These are phyloP conservation scores for Durio zibethinus DNA, from an alignment of 345 rosid species.

Conservation along the genomic window DNA sequence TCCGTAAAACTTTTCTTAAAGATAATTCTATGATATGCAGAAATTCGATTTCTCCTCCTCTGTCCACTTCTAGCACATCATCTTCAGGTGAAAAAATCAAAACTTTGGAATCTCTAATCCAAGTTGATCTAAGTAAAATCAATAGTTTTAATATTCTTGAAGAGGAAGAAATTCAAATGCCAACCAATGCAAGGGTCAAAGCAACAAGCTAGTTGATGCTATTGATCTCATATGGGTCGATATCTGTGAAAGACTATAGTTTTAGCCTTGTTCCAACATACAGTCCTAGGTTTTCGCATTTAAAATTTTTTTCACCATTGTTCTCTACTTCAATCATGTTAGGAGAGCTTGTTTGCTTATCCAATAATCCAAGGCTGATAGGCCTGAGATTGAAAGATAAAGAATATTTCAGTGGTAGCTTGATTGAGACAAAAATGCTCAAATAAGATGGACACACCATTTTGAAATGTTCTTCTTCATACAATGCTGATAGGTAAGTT, in stretches of 20 bases:
- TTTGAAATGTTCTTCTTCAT: conserved; percentile 91
- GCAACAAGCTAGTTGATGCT: conserved; percentile 82
- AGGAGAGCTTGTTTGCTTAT: conserved; percentile 77
- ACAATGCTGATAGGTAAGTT: conserved; percentile 85
- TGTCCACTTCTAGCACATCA: conserved; percentile 61
- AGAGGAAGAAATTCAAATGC: conserved; percentile 71
- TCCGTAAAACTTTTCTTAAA: conserved; percentile 25
- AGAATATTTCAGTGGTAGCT: conserved; percentile 90
- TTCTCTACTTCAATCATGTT: conserved; percentile 65
- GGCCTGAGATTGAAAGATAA: conserved; percentile 73
- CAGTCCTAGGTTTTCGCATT: conserved; percentile 63
- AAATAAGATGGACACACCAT: conserved; percentile 45
- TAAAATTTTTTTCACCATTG: conserved; percentile 64
- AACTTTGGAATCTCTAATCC: conserved; percentile 85
- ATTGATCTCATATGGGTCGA: conserved; percentile 89
- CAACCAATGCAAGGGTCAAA: conserved; percentile 57
- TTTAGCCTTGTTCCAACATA: conserved; percentile 84
- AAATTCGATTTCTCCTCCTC: conserved; percentile 67
- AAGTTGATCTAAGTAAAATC: conserved; percentile 82
- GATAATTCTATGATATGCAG: conserved; percentile 48
- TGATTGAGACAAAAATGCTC: conserved; percentile 68
- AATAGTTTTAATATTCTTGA: conserved; percentile 86
- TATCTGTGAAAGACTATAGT: conserved; percentile 87
- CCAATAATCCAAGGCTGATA: conserved; percentile 77
- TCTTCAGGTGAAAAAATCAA: conserved; percentile 69